Base-by-base conservation (phyloP, 129 eudicot genomes). In the Arctium lappa region DNA sequence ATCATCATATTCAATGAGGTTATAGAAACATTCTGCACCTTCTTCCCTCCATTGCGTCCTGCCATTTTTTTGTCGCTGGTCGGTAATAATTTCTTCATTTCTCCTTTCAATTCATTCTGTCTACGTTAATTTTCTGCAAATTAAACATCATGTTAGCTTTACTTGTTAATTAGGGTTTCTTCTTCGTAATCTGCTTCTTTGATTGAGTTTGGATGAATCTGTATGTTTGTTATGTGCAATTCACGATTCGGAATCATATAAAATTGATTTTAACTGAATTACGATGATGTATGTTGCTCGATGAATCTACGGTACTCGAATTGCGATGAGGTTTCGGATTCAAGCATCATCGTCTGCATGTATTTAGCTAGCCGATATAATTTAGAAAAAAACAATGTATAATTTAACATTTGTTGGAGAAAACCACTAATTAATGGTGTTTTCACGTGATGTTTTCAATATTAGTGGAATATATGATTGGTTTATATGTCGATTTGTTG, bases 1-100 rank as follows among this genome's bases (percentile, higher is more conserved):
- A 86, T 84, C 50, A 89, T 56, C 75, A 71, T 53, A 5, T 60
- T 16, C 65, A 85, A 22, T 79, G 82, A 56, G 34, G 56, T 48
- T 46, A 72, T 80, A 84, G 82, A 82, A 22, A 44, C 86, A 6
- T 60, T 56, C 76, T 75, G n/a, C 39, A 1, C 79, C 76, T 80
- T 76, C 91, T 69, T 82, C 80, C 87, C 87, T 82, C 76, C 77
- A 38, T 53, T 69, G 36, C 71, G 78, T 73, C 86, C 82, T 69
- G 84, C 89, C 86, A 69, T 82, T 81, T 77, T 83, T 81, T 89
- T 81, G 70, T 84, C 81, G 74, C 87, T 83, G 89, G 89, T 82
- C 73, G 78, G 76, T 88, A 80, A 15, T 46, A 53, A 30, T 77
- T 12, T 38, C 70, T 6, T 22, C 18, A 22, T 73, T 4, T 56